Percentiles rank a stretch among this genome's conserved stretches.
Conservation (phyloP, 257 asterid species). For the Eucommia ulmoides region DNA sequence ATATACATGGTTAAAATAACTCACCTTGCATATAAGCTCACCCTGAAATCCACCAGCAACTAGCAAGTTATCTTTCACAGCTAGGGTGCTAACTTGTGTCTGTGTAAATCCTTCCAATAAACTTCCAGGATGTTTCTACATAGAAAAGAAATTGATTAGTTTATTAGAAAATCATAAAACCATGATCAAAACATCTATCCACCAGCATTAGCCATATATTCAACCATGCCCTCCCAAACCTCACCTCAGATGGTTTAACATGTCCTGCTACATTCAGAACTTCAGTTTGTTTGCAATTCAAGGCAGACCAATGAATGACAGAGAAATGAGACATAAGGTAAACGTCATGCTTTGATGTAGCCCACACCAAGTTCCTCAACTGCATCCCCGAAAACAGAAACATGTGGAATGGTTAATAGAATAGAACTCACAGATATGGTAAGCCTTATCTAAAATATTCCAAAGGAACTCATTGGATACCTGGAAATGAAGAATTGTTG, state of each 20-base stretch:
- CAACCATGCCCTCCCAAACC: conserved; percentile 4
- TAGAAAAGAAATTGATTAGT: neutral
- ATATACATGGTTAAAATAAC: neutral
- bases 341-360: conserved; percentile 82
- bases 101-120: conserved; percentile 2
- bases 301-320: conserved; percentile 78
- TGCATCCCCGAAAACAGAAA: conserved; percentile 18
- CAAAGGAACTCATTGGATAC: no score
- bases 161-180: neutral
- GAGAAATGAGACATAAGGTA: conserved; percentile 78
- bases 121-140: conserved; percentile 4
- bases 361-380: conserved; percentile 96
- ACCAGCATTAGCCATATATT: neutral
- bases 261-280: conserved; percentile 81
- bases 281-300: conserved; percentile 52
- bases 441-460: neutral
- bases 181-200: neutral
- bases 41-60: conserved; percentile 3
- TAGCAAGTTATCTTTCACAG: neutral
- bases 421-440: no score
- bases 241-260: conserved; percentile 73
- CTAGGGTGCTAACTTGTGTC: conserved; percentile 1
- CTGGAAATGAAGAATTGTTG: conserved; percentile 92
- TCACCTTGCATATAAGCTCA: neutral
- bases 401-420: neutral